Conservation (phyloP, 805 yeast species). For the Priceomyces melissophilus region DNA sequence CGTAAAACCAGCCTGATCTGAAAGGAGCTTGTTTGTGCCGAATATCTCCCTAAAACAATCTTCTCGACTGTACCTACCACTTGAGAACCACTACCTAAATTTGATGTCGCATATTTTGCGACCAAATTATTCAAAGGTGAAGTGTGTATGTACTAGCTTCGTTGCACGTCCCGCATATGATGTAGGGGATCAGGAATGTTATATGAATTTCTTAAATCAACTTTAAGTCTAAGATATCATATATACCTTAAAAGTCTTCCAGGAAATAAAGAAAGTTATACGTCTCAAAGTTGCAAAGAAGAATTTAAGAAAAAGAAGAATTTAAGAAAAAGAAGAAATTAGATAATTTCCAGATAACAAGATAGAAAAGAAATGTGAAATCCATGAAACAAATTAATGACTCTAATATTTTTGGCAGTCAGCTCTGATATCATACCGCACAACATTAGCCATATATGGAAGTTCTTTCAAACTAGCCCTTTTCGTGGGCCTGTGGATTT, state of each 20-base stretch:
- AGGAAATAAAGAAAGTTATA: background rate
- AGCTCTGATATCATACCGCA: slow-evolving; percentile 39
- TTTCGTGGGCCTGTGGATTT: slow-evolving; percentile 28
- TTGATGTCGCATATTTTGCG: too few relatives aligned
- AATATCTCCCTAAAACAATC: too few relatives aligned
- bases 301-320: background rate
- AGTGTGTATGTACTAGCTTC: too few relatives aligned
- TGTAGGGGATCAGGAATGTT: too few relatives aligned
- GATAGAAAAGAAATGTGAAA: background rate
- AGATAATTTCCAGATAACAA: background rate
- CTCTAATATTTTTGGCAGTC: slow-evolving; percentile 30
- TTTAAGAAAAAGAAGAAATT: background rate
- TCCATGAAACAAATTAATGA: slow-evolving; percentile 13
- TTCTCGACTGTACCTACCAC: too few relatives aligned
- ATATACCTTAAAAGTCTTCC: background rate
- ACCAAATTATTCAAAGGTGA: too few relatives aligned
- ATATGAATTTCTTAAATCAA: slow-evolving; percentile 22
- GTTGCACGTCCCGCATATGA: too few relatives aligned
- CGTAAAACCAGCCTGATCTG: too few relatives aligned
- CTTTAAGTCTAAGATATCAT: slow-evolving; percentile 22
- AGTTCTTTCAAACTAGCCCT: slow-evolving; percentile 30
- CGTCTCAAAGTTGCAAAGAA: background rate
- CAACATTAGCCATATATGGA: slow-evolving; percentile 36
- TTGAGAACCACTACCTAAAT: too few relatives aligned
- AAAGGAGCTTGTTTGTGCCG: too few relatives aligned